Base-by-base conservation (phyloP, 768 basidiomycete species). In the Boletus insuetus region DNA sequence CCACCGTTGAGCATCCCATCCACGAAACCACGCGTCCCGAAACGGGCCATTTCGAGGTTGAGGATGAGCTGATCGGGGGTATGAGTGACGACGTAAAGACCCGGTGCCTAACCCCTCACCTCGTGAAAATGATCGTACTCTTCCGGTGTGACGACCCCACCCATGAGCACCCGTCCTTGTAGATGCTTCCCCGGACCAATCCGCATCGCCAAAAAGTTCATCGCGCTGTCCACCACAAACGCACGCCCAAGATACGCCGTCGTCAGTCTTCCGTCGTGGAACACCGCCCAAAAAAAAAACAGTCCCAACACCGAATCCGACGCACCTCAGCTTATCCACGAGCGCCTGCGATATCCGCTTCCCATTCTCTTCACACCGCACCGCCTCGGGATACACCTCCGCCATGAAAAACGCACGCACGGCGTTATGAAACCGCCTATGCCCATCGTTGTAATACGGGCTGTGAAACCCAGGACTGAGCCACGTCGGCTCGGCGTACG, bases 81-180 rank as follows among this genome's bases (percentile, higher is more conserved):
- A 22, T 60, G 47, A 54, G 54, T 46, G 17, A 32, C 7, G 20
- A 16, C 35, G 2, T 4, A 14, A 37, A 13, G 35, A 37, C 35
- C 35, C 35, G 35, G 35, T 37, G 5, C 3, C 13, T 5, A 6
- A 16, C 12, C 13, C 35, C 12, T 37, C 26, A 86, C 88, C 77
- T 92, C 95, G 65, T 97, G 88, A 79, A 98, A 98, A 66, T 95
- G 94, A 70, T 97, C 91, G 63, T 89, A 98, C 55, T 88, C 83
- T 66, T 95, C 92, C 7, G 92, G 87, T 59, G 82, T 83, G 40
- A 95, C 85, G 24, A 87, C 65, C 4, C 93, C 95, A 49, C 81
- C 84, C 80, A 94, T 86, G 24, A 98, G 75, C 32, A 77, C 82
- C 20, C 83, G 77, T 8, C 95, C 95, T 68, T 89, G 80, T 22